Base-by-base conservation (phyloP, 345 rosid species). In the Ceriops tagal region DNA sequence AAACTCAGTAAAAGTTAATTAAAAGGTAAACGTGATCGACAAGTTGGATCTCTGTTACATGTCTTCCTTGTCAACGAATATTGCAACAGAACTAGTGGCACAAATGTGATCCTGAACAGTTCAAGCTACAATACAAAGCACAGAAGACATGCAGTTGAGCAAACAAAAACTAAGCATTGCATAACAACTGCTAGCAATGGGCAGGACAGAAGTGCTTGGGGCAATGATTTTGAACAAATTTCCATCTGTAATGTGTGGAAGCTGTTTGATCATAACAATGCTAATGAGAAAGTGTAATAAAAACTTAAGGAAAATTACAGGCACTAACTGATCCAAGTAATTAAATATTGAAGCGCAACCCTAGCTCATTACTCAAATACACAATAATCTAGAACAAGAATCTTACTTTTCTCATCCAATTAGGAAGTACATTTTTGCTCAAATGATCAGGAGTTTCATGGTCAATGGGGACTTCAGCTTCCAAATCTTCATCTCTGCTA, bases 361-460 rank as follows among this genome's bases (percentile, higher is more conserved):
- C 39, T 59, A 55, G 62, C n/a, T 10, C 47, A 27, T 52, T 32
- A 51, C 65, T 61, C 62, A 60, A 64, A n/a, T 24, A 16, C 63
- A 31, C 32, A 53, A 58, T 35, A 61, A 76, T 49, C 27, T 27
- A 15, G 5, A 13, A 43, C 49, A 43, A 43, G 49, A 3, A 35
- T 77, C 73, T 70, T 61, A 75, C 85, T 11, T 71, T 37, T 47
- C 26, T 53, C 28, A 32, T 9, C 3, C n/a, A 5, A 53, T 71
- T 39, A 34, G 62, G n/a, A 28, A 24, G 16, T 35, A 35, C 31
- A 13, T 56, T 64, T 62, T 67, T 76, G 39, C 43, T 64, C 26
- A 62, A 71, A 59, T 68, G 77, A 56, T 60, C 64, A 64, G 74
- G 82, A 75, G 65, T 70, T 66, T 27, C 62, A 58, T 53, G 53